Evolutionary conservation across 768 basidiomycete species (phyloP), one percentile per base, ranked within the genome.

Genomic region (Hypholoma sublateritium): DNA sequence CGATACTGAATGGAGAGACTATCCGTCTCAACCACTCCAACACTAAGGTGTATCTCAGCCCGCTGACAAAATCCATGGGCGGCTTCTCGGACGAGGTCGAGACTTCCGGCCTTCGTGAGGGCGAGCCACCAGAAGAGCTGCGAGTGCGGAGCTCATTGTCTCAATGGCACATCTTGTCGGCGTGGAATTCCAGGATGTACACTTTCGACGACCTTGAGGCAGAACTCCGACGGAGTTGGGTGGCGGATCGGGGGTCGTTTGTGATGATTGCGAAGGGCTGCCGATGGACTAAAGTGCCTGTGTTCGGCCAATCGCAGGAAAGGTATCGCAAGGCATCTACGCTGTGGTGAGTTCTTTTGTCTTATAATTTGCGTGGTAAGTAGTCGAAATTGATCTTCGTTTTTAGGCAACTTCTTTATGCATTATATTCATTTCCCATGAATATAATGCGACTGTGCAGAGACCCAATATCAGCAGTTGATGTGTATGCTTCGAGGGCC

Each of bases 1-100:
- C 77, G 0, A 55, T 79, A 19, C 59, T 80, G 9, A 65, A 70
- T 9, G 79, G 78, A 35, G 73, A 79, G 24, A 68, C 74, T 32
- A 60, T 75, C 32, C 70, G 76, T 12, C 64, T 76, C 16, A 74
- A 79, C 59, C 64, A 76, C 46, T 65, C 78, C 50, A 62, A 67
- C 34, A 72, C 74, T 12, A 70, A 63, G 16, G 34, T 77, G 12
- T 65, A 62, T n/a, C 67, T 80, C 47, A 62, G 59, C 46, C 50
- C 65, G n/a, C 56, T 50, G 4, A 60, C 59, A 9, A 54, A 25
- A 56, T 19, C 57, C 17, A 42, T 52, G 7, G 58, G 52, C 34
- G 62, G 37, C 42, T 46, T 50, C 46, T 28, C 39, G 16, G 36
- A 57, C 4, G 59, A 60, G 16, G 51, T 59, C 12, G 61, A 58